Conservation (phyloP, 2,329 filamentous ascomycete species). For the Fusarium sp. region DNA sequence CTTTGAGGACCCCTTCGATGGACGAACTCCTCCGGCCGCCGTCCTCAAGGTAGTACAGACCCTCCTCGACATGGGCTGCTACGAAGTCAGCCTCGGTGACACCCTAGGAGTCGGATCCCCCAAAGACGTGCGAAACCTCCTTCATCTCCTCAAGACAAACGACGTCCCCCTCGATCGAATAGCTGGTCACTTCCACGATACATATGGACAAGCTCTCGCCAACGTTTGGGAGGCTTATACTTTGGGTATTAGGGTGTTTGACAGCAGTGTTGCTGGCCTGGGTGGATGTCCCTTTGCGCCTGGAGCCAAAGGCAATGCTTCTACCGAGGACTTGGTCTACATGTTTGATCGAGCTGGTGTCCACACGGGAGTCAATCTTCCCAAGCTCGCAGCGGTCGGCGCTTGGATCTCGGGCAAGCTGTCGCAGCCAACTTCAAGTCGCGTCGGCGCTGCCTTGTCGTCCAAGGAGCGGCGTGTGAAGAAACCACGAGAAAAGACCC, state of each 20-base stretch:
- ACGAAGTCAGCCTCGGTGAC: slow-evolving; percentile 75
- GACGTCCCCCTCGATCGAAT: background rate
- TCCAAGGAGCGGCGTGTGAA: slow-evolving; percentile 1
- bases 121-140: slow-evolving; percentile 51
- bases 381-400: slow-evolving; percentile 65
- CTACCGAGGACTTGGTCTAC: background rate
- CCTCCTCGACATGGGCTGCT: slow-evolving; percentile 72
- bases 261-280: background rate
- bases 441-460: slow-evolving; percentile 56
- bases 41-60: slow-evolving; percentile 50
- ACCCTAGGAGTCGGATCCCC: slow-evolving; percentile 72
- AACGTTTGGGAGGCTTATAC: background rate
- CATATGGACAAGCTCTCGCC: background rate
- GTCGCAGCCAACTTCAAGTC: slow-evolving; percentile 59
- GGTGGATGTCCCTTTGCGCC: background rate
- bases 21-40: background rate
- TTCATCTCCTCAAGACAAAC: slow-evolving; percentile 48
- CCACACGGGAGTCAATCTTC: slow-evolving; percentile 61
- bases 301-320: background rate
- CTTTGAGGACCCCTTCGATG: background rate
- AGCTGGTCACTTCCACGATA: background rate
- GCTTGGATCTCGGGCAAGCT: slow-evolving; percentile 67
- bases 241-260: background rate
- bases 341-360: background rate
- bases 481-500: background rate